phyloP scores from a whole-genome alignment of 768 basidiomycete species.

The Amanita subjunquillea region DNA sequence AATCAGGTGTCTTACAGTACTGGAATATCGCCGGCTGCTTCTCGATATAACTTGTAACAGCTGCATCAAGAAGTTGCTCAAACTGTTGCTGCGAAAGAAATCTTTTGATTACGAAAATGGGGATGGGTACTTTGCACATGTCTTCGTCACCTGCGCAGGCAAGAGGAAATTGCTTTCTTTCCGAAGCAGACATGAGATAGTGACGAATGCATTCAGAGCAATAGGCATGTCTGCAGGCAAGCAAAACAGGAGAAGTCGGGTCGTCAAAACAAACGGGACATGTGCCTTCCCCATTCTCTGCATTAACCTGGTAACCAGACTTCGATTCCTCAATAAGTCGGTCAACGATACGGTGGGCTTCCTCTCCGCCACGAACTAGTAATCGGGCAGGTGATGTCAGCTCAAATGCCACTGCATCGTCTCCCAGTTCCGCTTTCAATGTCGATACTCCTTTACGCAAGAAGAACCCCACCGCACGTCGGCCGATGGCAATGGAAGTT shows the following conservation, averaged over 20 bases:
- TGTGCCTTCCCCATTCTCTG: not conserved
- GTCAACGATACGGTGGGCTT: constrained; percentile 19
- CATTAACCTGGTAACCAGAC: not conserved
- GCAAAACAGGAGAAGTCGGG: not conserved
- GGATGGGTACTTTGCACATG: constrained; percentile 15
- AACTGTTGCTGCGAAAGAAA: constrained; percentile 32
- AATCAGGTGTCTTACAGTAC: constrained; percentile 49
- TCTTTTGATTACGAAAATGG: constrained; percentile 26
- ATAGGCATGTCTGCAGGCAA: not conserved
- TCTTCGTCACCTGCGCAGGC: constrained; percentile 1
- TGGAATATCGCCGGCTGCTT: constrained; percentile 33
- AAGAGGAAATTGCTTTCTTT: constrained; percentile 2
- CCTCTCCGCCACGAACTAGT: constrained; percentile 45
- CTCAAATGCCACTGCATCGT: constrained; percentile 40
- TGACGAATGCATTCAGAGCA: constrained; percentile 3
- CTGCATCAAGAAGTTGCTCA: constrained; percentile 28
- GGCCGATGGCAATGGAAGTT: constrained; percentile 26
- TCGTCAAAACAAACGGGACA: constrained; percentile 6
- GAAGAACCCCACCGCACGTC: constrained; percentile 37
- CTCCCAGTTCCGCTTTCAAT: constrained; percentile 43
- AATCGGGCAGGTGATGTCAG: constrained; percentile 26
- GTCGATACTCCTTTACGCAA: constrained; percentile 36
- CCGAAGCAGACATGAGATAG: not conserved
- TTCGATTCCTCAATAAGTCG: not conserved
- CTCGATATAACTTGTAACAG: constrained; percentile 35